Base-by-base conservation (phyloP, 257 asterid species). In the Solanum virginianum region DNA sequence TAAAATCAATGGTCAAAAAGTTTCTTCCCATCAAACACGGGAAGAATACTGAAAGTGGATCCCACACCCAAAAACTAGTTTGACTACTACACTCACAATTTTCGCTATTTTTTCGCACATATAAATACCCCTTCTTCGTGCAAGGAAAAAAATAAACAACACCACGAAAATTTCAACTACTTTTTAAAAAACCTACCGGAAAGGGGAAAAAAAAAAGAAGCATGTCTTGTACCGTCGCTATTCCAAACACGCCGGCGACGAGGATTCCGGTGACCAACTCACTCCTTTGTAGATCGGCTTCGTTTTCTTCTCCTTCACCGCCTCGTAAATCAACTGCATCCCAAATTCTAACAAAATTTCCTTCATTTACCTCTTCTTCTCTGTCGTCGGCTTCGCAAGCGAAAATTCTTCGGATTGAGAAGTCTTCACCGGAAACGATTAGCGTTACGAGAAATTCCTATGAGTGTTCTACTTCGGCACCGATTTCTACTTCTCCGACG, bases 161-260 rank as follows among this genome's bases (percentile, higher is more conserved):
- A 82, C 41, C 85, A n/a, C 75, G n/a, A 41, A 53, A 53, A 83
- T 54, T 83, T 69, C 87, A 86, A 75, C 59, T 0, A 88, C 84
- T 89, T 87, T 86, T 85, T 43, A 6, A 45, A 63, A 51, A 41
- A 36, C 6, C 6, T 36, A 36, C 41, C 41, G 18, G 5, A 36
- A 59, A 36, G 22, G 18, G 10, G 49, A 51, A 68, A n/a, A 29
- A 10, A n/a, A 18, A 17, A 62, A 53, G 22, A 26, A 26, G 20
- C 17, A 90, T 91, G 93, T 85, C 89, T 80, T 89, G 91, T 43
- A 80, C 89, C 63, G 87, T 91, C 22, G 98, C 97, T 3, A 87
- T 92, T 83, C 89, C 98, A n/a, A 92, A 81, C 85, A 91, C 98
- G 10, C 94, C 59, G 60, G 81, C 89, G 3, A 18, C 89, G 12